phyloP scores from a whole-genome alignment of 495 filamentous ascomycete genomes.

The Recurvomyces mirabilis region DNA sequence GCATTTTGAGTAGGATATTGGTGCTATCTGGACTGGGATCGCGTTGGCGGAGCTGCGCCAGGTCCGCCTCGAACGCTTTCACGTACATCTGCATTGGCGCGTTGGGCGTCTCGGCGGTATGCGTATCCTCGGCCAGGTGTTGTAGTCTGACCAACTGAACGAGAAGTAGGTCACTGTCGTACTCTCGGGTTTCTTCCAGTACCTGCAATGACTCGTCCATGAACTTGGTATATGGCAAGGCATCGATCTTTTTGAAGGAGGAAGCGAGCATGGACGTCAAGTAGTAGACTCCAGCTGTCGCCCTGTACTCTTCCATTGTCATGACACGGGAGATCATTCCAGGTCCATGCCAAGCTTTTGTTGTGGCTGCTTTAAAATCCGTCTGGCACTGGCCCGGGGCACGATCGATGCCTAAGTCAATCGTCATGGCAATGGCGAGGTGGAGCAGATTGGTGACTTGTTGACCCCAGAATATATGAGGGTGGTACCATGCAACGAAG shows the following conservation, averaged over 20 bases:
- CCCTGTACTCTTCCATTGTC: constrained; percentile 43
- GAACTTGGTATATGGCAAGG: constrained; percentile 41
- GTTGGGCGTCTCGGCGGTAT: constrained; percentile 26
- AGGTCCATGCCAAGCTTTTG: constrained; percentile 6
- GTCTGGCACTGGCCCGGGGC: constrained; percentile 14
- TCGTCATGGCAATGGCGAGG: constrained; percentile 41
- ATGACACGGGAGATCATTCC: constrained; percentile 11
- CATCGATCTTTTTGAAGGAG: constrained; percentile 36
- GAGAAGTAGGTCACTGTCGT: constrained; percentile 40
- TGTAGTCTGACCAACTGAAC: constrained; percentile 39
- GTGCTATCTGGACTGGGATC: constrained; percentile 1
- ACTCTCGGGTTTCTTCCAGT: constrained; percentile 37
- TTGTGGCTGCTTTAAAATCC: constrained; percentile 4
- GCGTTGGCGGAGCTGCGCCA: constrained; percentile 17
- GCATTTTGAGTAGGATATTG: constrained; percentile 11
- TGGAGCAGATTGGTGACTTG: constrained; percentile 36
- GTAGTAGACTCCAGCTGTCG: constrained; percentile 42
- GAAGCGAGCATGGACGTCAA: constrained; percentile 31
- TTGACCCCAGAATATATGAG: constrained; percentile 24
- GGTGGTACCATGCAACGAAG: constrained; percentile 18
- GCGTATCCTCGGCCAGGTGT: constrained; percentile 24
- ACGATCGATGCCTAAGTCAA: constrained; percentile 47
- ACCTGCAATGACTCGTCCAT: constrained; percentile 41
- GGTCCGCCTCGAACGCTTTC: constrained; percentile 35
- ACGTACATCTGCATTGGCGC: constrained; percentile 34